These are phyloP conservation scores for Penicillium maclennaniae DNA, from an alignment of 495 filamentous ascomycete genomes.

Conservation along the genomic window DNA sequence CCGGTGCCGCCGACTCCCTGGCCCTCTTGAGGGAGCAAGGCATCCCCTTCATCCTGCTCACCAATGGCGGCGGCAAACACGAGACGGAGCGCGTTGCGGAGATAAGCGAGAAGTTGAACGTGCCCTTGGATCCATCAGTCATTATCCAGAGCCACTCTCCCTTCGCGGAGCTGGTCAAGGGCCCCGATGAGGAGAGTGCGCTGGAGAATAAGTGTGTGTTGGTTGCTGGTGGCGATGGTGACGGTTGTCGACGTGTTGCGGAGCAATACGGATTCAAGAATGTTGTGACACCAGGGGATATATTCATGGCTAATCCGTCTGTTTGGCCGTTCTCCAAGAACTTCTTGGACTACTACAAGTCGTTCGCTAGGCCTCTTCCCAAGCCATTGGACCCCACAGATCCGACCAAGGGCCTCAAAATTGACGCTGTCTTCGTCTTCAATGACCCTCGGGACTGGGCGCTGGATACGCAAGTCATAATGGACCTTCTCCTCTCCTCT, in stretches of 20 bases:
- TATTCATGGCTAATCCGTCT: slow-evolving; percentile 64
- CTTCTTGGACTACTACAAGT: slow-evolving; percentile 56
- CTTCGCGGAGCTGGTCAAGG: slow-evolving; percentile 55
- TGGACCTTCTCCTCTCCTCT: slow-evolving; percentile 74
- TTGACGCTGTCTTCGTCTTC: slow-evolving; percentile 85
- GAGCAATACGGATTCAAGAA: slow-evolving; percentile 75
- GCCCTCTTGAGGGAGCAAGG: slow-evolving; percentile 61
- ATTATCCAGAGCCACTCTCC: slow-evolving; percentile 86
- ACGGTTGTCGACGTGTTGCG: slow-evolving; percentile 72
- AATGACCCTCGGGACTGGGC: slow-evolving; percentile 94
- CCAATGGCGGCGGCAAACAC: slow-evolving; percentile 81
- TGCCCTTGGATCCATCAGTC: slow-evolving; percentile 58
- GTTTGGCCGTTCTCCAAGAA: slow-evolving; percentile 77
- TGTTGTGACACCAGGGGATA: slow-evolving; percentile 82
- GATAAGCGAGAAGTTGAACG: slow-evolving; percentile 58
- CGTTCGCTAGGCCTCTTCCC: slow-evolving; percentile 58
- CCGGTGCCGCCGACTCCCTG: slow-evolving; percentile 77
- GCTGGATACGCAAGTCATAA: slow-evolving; percentile 75
- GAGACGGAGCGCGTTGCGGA: slow-evolving; percentile 68
- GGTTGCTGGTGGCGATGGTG: slow-evolving; percentile 76
- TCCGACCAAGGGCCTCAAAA: slow-evolving; percentile 53
- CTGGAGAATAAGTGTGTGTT: slow-evolving; percentile 70
- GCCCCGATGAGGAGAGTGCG: slow-evolving; percentile 30
- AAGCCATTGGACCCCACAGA: slow-evolving; percentile 31
- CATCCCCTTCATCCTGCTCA: slow-evolving; percentile 82